These are phyloP conservation scores for Tulasnella sp. DNA, from an alignment of 768 basidiomycete genomes.

Conservation along the genomic window DNA sequence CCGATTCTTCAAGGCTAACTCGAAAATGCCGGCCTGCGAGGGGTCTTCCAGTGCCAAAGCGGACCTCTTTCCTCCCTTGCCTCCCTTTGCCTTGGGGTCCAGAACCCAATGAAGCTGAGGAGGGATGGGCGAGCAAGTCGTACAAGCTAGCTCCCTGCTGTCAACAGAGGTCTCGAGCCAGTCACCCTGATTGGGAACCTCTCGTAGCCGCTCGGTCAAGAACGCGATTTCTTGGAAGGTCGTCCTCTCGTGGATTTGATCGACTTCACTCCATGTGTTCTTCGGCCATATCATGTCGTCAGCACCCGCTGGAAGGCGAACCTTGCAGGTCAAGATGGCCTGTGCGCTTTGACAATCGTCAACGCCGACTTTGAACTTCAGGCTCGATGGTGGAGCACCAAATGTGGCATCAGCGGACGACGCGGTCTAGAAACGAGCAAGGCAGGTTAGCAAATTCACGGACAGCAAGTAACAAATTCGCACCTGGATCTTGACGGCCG, in stretches of 20 bases:
- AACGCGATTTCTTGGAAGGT: conserved; percentile 80
- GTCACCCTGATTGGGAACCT: conserved; percentile 60
- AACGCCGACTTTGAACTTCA: conserved; percentile 50
- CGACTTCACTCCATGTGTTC: conserved; percentile 71
- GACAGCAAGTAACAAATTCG: conserved; percentile 29
- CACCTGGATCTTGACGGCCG: conserved; percentile 54
- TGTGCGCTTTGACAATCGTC: conserved; percentile 71
- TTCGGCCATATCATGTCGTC: conserved; percentile 77
- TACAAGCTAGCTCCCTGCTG: conserved; percentile 51
- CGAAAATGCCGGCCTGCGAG: conserved; percentile 81
- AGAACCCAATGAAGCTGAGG: conserved; percentile 71
- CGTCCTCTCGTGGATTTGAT: conserved; percentile 77
- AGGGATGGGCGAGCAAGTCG: conserved; percentile 73
- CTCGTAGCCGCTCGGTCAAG: conserved; percentile 78
- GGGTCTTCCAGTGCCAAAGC: conserved; percentile 75
- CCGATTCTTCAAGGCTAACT: conserved; percentile 78
- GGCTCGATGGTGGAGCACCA: conserved; percentile 53
- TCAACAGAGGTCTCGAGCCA: conserved; percentile 62
- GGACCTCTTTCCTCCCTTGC: conserved; percentile 35
- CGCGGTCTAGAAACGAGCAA: conserved; percentile 45
- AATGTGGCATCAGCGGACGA: conserved; percentile 51
- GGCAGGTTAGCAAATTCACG: neutral
- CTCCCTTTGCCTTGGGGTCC: conserved; percentile 4
- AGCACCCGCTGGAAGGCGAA: conserved; percentile 59
- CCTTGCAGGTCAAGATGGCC: conserved; percentile 71